These are phyloP conservation scores for Rasamsonia emersonii DNA, from an alignment of 2,329 filamentous ascomycete species.

Conservation along the genomic window DNA sequence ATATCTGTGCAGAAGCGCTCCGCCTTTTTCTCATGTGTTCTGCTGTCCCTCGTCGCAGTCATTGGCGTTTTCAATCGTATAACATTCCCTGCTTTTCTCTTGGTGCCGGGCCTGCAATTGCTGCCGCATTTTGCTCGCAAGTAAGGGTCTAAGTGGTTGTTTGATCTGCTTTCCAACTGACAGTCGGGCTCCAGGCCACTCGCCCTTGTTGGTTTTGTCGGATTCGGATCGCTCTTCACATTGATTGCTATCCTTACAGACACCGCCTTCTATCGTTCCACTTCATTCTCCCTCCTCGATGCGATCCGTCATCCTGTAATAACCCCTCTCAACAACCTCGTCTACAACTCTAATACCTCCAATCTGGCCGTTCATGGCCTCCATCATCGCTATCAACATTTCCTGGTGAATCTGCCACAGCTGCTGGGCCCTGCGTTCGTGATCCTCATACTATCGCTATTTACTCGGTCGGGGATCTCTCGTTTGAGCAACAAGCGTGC, in stretches of 20 bases:
- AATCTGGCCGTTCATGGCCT: constrained; percentile 70
- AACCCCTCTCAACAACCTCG: constrained; percentile 68
- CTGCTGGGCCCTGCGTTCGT: constrained; percentile 62
- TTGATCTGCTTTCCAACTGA: background rate
- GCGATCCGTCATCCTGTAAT: constrained; percentile 53
- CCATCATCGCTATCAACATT: constrained; percentile 70
- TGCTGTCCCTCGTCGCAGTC: constrained; percentile 72
- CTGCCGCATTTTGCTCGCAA: constrained; percentile 77
- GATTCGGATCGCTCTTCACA: constrained; percentile 59
- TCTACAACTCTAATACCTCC: constrained; percentile 61
- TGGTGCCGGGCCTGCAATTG: constrained; percentile 74
- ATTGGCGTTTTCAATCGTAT: constrained; percentile 94
- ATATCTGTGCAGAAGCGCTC: constrained; percentile 53
- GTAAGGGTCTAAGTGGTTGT: constrained; percentile 42
- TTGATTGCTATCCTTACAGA: constrained; percentile 70
- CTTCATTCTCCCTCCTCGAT: constrained; percentile 26
- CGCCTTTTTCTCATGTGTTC: constrained; percentile 63
- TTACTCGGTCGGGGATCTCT: constrained; percentile 30
- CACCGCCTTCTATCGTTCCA: constrained; percentile 65
- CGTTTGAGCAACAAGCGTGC: constrained; percentile 32
- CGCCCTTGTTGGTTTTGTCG: constrained; percentile 53
- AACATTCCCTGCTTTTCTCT: constrained; percentile 87
- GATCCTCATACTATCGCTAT: constrained; percentile 42
- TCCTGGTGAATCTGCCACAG: constrained; percentile 61
- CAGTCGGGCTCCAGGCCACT: constrained; percentile 45